These are phyloP conservation scores for Viola pubescens DNA, from an alignment of 441 rosid genomes.

Conservation along the genomic window DNA sequence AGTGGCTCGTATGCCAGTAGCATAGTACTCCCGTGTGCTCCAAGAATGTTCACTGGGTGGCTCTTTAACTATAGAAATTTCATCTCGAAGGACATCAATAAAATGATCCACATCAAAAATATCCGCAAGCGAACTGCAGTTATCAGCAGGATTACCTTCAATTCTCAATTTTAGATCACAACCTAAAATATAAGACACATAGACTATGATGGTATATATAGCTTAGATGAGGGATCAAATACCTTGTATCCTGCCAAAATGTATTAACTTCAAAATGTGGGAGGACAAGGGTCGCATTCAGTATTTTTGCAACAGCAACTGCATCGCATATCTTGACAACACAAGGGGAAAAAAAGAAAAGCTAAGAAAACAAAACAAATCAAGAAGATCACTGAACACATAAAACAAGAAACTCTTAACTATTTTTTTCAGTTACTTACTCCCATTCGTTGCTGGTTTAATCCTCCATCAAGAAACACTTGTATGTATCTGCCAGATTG, in stretches of 20 bases:
- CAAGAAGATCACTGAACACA: background rate
- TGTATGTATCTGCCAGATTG: slow-evolving; percentile 62
- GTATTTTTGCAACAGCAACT: slow-evolving; percentile 82
- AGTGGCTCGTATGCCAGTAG: slow-evolving; percentile 71
- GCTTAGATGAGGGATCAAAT: slow-evolving; percentile 6
- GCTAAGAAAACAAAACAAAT: background rate
- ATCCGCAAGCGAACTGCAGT: slow-evolving; percentile 74
- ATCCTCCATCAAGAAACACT: slow-evolving; percentile 95
- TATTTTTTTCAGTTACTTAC: slow-evolving; percentile 28
- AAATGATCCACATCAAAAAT: slow-evolving; percentile 91
- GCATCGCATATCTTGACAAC: slow-evolving; percentile 73
- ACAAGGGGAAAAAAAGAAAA: background rate
- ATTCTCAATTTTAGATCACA: slow-evolving; percentile 17
- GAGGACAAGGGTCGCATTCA: slow-evolving; percentile 73
- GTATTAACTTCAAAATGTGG: slow-evolving; percentile 65
- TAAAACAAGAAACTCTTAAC: background rate
- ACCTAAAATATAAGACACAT: background rate
- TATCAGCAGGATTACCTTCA: slow-evolving; percentile 9
- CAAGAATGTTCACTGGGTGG: slow-evolving; percentile 66
- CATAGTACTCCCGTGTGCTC: slow-evolving; percentile 95
- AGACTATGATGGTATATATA: slow-evolving; percentile 5
- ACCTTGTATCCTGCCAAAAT: slow-evolving; percentile 89
- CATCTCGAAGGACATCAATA: slow-evolving; percentile 53
- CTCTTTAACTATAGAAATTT: slow-evolving; percentile 63
- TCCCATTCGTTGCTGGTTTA: slow-evolving; percentile 98